Percentiles rank a stretch among this genome's conserved stretches.
Conservation (phyloP, 2,329 filamentous ascomycete genomes). For the Penicillium expansum region DNA sequence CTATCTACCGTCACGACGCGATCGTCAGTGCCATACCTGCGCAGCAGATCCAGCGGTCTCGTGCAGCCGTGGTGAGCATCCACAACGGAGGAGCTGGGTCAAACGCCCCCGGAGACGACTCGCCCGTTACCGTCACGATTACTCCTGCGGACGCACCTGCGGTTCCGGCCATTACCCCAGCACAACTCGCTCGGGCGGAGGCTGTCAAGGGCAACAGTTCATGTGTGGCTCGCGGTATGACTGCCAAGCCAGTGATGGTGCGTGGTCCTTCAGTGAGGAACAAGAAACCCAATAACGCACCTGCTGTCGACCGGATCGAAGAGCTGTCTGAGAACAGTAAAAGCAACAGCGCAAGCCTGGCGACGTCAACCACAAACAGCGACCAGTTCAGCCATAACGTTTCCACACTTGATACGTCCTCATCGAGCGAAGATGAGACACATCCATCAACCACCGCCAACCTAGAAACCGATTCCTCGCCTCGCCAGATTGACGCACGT, state of each 20-base stretch:
- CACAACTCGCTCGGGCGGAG: conserved; percentile 42
- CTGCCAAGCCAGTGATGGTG: conserved; percentile 47
- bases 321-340: conserved; percentile 14
- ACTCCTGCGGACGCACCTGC: conserved; percentile 57
- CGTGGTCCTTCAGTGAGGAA: conserved; percentile 36
- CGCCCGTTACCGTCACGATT: conserved; percentile 37
- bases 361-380: conserved; percentile 20
- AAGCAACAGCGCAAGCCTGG: conserved; percentile 14
- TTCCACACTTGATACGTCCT: conserved; percentile 35
- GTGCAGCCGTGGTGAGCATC: conserved; percentile 90
- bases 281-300: conserved; percentile 29
- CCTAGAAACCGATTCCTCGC: not conserved
- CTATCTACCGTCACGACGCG: conserved; percentile 88
- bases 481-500: not conserved
- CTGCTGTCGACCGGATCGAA: conserved; percentile 19
- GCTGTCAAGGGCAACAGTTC: conserved; percentile 38
- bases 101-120: conserved; percentile 47
- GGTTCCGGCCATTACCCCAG: conserved; percentile 65
- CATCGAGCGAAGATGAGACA: conserved; percentile 30
- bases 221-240: conserved; percentile 45
- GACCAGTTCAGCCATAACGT: conserved; percentile 21
- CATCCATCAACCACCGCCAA: conserved; percentile 11
- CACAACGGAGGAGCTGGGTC: conserved; percentile 57
- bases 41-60: conserved; percentile 81
- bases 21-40: conserved; percentile 75